Base-by-base conservation (phyloP, 2,329 filamentous ascomycete species). In the Annulohypoxylon truncatum region DNA sequence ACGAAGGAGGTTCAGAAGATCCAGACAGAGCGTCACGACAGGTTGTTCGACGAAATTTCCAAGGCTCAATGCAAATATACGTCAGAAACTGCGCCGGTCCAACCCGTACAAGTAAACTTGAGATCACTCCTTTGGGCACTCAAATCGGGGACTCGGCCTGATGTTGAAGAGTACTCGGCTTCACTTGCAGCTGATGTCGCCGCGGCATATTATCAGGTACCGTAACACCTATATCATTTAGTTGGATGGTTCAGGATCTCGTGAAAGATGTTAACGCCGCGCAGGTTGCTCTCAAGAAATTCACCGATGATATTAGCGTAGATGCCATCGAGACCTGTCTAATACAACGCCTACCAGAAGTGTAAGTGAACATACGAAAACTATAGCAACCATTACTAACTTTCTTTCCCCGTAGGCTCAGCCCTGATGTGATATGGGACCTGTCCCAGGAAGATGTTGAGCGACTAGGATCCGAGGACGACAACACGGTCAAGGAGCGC, bases 251-350 rank as follows among this genome's bases (percentile, higher is more conserved):
- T 5, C 35, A 33, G 42, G 20, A 28, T 44, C 40, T 46, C 12
- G 3, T n/a, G 13, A 7, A 3, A 10, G 9, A 20, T 54, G 33
- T 59, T 69, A 40, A 73, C 15, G 9, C 1, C 55, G 1, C n/a
- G n/a, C 20, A 75, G 73, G 68, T 74, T 29, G 73, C 72, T 1
- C 42, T 74, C 13, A 74, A 73, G 35, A 75, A 74, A n/a, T 75
- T 74, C 53, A 70, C 62, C 24, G 73, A 75, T 38, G 73, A 75
- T 20, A 47, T 74, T 12, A 74, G 72, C 51, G 72, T 74, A 10
- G 68, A 74, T 28, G 73, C 71, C 12, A 71, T 74, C 13, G 73
- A 75, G 60, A 53, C 67, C 2, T 74, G 72, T 38, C 66, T 75
- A 13, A 66, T 75, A 4, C 72, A 73, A 35, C 56, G 66, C 9